A percentile compares a stretch with the other conserved stretches of the same genome.
These are phyloP conservation scores for Wickerhamomyces chambardii DNA, from an alignment of 805 yeast genomes.

Conservation along the genomic window DNA sequence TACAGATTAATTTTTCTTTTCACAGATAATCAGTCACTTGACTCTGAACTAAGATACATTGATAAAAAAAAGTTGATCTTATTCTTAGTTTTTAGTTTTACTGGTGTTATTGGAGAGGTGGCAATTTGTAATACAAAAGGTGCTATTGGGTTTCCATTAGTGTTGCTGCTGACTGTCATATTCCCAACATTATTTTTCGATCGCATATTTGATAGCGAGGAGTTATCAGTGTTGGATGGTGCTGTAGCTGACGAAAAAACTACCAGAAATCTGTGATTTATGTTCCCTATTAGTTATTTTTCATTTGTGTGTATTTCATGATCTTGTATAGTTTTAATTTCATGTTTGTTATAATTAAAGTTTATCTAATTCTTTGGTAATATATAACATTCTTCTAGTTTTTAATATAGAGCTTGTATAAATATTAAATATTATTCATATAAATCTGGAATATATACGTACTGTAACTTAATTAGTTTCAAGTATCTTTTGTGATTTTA, in stretches of 20 bases:
- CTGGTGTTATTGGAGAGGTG: conserved; percentile 74
- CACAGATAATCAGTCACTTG: conserved; percentile 19
- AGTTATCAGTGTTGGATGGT: conserved; percentile 57
- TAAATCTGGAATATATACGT: too few relatives aligned
- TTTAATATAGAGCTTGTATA: too few relatives aligned
- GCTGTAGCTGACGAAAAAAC: conserved; percentile 51
- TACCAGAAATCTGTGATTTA: conserved; percentile 38
- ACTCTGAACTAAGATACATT: conserved; percentile 22
- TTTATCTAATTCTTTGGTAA: too few relatives aligned
- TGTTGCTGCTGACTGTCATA: conserved; percentile 57
- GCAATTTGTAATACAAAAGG: conserved; percentile 82
- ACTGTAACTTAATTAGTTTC: too few relatives aligned
- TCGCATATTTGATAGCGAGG: conserved; percentile 47
- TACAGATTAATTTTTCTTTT: conserved; percentile 53
- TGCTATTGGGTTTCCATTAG: conserved; percentile 92
- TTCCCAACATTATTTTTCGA: conserved; percentile 60
- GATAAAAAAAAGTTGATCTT: conserved; percentile 30
- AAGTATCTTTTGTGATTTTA: too few relatives aligned
- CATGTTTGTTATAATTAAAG: too few relatives aligned
- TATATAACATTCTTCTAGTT: too few relatives aligned
- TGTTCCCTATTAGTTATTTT: too few relatives aligned
- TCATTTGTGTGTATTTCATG: too few relatives aligned
- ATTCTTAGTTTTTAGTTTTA: conserved; percentile 48
- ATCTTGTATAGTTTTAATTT: too few relatives aligned
- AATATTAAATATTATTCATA: too few relatives aligned